These are phyloP conservation scores for Schizosaccharomyces osmophilus DNA, from an alignment of 805 yeast species.

Conservation along the genomic window DNA sequence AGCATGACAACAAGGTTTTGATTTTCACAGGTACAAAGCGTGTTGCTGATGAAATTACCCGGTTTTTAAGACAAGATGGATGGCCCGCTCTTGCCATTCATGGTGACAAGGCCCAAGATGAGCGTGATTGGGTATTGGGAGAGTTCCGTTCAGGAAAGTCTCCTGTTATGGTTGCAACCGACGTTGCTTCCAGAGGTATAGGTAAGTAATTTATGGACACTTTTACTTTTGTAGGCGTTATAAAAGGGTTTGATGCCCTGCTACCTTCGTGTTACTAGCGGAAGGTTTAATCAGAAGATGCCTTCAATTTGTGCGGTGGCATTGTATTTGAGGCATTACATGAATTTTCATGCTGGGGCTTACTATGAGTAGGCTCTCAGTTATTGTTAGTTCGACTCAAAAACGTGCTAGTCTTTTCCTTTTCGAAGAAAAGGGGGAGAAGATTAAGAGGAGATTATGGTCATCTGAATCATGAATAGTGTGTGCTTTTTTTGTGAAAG, in stretches of 20 bases:
- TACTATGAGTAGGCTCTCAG: too few species aligned
- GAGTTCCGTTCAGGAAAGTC: constrained; percentile 84
- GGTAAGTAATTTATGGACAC: constrained; percentile 40
- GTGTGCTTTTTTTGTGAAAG: too few species aligned
- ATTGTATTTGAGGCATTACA: too few species aligned
- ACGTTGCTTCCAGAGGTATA: constrained; percentile 98
- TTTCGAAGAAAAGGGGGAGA: too few species aligned
- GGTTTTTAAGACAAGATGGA: constrained; percentile 79
- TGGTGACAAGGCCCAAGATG: constrained; percentile 93
- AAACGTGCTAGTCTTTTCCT: too few species aligned
- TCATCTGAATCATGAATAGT: too few species aligned
- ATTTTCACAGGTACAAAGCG: constrained; percentile 93
- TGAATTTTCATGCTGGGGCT: too few species aligned
- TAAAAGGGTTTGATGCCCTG: background rate
- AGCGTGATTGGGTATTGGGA: constrained; percentile 93
- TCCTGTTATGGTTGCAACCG: constrained; percentile 97
- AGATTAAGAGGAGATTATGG: too few species aligned
- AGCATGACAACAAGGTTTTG: constrained; percentile 46
- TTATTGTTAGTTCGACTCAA: too few species aligned
- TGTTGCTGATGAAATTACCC: constrained; percentile 86
- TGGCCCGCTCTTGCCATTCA: constrained; percentile 98
- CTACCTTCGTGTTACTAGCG: background rate
- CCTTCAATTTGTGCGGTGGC: too few species aligned
- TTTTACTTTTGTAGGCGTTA: background rate
- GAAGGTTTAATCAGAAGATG: too few species aligned